Base-by-base conservation (phyloP, 2,329 filamentous ascomycete genomes). In the Ophiosphaerella korrae region DNA sequence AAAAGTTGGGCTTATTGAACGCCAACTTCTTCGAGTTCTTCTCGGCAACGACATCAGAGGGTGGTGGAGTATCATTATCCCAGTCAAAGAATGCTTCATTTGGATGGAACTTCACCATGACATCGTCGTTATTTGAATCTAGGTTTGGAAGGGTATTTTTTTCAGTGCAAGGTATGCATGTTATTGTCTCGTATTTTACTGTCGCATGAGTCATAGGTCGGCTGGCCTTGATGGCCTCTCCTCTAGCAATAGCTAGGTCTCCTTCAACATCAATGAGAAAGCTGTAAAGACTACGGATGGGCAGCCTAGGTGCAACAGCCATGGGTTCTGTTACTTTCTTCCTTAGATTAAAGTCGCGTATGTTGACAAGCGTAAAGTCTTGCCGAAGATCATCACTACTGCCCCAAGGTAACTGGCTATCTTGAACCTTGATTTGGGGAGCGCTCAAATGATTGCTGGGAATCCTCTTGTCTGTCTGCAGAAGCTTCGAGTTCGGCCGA, bases 251-350 rank as follows among this genome's bases (percentile, higher is more conserved):
- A 3, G 53, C 32, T 16, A 58, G 37, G 8, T 42, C 26, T 0
- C 55, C 61, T 9, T 53, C 43, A 7, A 18, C 50, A 7, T 63
- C 57, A 5, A 55, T 18, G 5, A 66, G 42, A 5, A 68, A 46
- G 18, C 60, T 32, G 35, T 62, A 56, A 3, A 65, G 26, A 7
- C 64, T 52, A 2, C 46, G 32, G 3, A 65, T 44, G 1, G 58
- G 55, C 9, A 66, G 13, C 2, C 26, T 38, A 0, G 63, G 63
- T 24, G 57, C 59, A 7, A 63, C 45, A 2, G 51, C 58, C 57
- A 63, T 60, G 7, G 64, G 38, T 2, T 60, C 42, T 0, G 60
- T 57, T 6, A 63, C 60, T 13, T 62, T 58, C 7, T 42, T 48
- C 3, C 64, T 50, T 3, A 51, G 3, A 3, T 34, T 11, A 18